Conservation (phyloP, 1,284 basidiomycete species). For the Sporisorium graminicola region DNA sequence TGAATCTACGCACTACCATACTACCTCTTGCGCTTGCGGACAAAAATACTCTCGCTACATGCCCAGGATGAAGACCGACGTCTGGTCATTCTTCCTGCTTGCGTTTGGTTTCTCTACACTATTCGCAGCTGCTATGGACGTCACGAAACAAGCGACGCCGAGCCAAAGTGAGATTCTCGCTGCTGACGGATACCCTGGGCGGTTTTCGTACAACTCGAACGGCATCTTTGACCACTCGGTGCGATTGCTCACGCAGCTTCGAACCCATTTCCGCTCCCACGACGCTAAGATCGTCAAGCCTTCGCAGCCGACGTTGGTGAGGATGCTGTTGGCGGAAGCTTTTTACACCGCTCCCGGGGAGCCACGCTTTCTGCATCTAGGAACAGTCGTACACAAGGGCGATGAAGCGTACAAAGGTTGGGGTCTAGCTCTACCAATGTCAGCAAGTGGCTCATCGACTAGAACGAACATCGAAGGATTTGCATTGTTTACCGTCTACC, state of each 20-base stretch:
- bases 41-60: no score
- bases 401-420: neutral
- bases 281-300: neutral
- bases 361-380: neutral
- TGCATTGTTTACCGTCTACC: neutral
- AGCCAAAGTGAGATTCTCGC: neutral
- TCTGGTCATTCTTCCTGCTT: no score
- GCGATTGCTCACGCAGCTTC: neutral
- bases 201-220: neutral
- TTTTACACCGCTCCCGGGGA: neutral
- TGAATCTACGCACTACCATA: no score
- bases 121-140: neutral
- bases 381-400: neutral
- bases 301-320: neutral
- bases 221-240: neutral
- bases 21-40: no score
- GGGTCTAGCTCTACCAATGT: neutral
- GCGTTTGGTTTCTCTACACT: no score
- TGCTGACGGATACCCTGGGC: neutral
- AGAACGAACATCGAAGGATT: neutral
- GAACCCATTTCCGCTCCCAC: neutral
- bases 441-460: neutral
- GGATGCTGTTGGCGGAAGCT: neutral
- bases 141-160: neutral
- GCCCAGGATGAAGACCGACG: no score